Percentiles rank a stretch among this genome's conserved stretches.
phyloP scores from a whole-genome alignment of 495 filamentous ascomycete species.

The Amphirosellinia nigrospora region DNA sequence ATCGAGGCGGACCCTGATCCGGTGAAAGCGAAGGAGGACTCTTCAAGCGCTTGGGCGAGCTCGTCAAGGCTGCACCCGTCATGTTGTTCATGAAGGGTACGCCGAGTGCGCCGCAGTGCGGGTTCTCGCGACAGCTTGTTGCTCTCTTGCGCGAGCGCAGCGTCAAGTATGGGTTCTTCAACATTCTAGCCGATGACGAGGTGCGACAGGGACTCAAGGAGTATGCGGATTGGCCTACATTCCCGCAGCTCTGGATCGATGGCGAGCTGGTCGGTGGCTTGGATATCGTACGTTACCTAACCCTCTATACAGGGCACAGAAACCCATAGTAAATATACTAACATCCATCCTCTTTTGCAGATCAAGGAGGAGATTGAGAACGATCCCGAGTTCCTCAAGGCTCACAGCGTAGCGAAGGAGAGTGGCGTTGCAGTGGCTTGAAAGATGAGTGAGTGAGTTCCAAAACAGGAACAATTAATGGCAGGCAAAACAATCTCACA shows the following conservation, averaged over 20 bases:
- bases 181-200: slow-evolving; percentile 96
- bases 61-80: slow-evolving; percentile 93
- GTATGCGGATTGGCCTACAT: slow-evolving; percentile 97
- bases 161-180: slow-evolving; percentile 98
- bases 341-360: slow-evolving; percentile 33
- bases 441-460: not conserved
- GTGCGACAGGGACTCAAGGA: slow-evolving; percentile 95
- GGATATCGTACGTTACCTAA: slow-evolving; percentile 80
- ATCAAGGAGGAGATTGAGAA: slow-evolving; percentile 67
- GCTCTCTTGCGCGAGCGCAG: slow-evolving; percentile 81
- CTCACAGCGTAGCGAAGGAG: slow-evolving; percentile 62
- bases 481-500: not conserved
- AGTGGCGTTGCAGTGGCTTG: slow-evolving; percentile 40
- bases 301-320: no score
- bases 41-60: slow-evolving; percentile 71
- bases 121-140: slow-evolving; percentile 90
- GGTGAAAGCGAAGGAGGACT: slow-evolving; percentile 78
- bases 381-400: slow-evolving; percentile 76
- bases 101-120: slow-evolving; percentile 88
- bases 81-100: slow-evolving; percentile 98
- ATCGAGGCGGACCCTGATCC: slow-evolving; percentile 45
- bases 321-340: no score
- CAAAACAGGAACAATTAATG: not conserved
- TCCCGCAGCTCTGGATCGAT: slow-evolving; percentile 84
- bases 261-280: slow-evolving; percentile 90